Conservation (phyloP, 2,329 filamentous ascomycete genomes). For the Aspergillus tanneri region DNA sequence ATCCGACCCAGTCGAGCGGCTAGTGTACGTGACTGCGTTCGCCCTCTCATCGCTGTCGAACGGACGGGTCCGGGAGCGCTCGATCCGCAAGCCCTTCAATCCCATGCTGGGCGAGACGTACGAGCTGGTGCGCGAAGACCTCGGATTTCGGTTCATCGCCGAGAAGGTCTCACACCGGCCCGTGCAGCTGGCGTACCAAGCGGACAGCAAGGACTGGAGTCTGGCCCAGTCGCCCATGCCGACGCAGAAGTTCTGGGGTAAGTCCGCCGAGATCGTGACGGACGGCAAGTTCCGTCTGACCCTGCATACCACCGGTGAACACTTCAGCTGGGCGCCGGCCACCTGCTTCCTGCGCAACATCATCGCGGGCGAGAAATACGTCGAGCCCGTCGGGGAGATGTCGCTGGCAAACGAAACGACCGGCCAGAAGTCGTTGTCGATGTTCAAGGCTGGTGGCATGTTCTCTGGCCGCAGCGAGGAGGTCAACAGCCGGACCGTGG, state of each 20-base stretch:
- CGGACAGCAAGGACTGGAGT: slow-evolving; percentile 81
- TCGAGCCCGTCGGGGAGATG: slow-evolving; percentile 92
- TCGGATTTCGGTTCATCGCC: slow-evolving; percentile 85
- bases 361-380: slow-evolving; percentile 96
- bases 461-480: slow-evolving; percentile 94
- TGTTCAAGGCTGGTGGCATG: slow-evolving; percentile 95
- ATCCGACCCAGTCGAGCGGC: slow-evolving; percentile 63
- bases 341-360: slow-evolving; percentile 93
- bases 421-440: slow-evolving; percentile 77
- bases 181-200: slow-evolving; percentile 88
- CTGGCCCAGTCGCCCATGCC: slow-evolving; percentile 84
- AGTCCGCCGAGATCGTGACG: slow-evolving; percentile 89
- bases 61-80: slow-evolving; percentile 80
- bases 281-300: slow-evolving; percentile 81
- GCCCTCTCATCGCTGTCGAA: slow-evolving; percentile 84
- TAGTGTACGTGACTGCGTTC: slow-evolving; percentile 85
- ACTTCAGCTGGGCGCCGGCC: slow-evolving; percentile 83
- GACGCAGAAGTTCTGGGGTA: slow-evolving; percentile 97
- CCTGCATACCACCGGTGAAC: slow-evolving; percentile 72
- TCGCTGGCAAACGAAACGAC: slow-evolving; percentile 79
- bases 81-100: slow-evolving; percentile 95
- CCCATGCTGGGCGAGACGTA: slow-evolving; percentile 95
- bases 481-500: slow-evolving; percentile 72
- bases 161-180: slow-evolving; percentile 95
- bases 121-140: slow-evolving; percentile 83